Evolutionary conservation across 1,139 yeast species (phyloP).

Genomic region (Protomyces inouyei): DNA sequence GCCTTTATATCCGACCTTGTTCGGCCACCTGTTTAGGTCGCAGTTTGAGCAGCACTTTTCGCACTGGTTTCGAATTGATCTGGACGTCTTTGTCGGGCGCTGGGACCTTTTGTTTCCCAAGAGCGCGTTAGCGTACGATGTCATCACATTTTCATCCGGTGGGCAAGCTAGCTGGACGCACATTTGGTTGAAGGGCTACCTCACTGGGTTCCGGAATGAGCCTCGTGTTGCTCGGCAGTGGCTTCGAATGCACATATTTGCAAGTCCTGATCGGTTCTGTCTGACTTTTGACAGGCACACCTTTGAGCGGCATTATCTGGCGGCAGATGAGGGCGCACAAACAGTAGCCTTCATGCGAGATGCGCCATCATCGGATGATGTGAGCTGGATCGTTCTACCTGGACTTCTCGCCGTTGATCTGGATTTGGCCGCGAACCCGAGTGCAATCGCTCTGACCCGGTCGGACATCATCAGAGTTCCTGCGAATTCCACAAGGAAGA

Average conservation of each 20-base stretch:
- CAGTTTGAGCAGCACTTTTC: background rate
- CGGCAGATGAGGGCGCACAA: conserved; percentile 1
- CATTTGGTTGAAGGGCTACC: conserved; percentile 1
- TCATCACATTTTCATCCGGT: background rate
- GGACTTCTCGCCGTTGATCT: background rate
- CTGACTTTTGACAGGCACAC: background rate
- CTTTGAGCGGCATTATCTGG: background rate
- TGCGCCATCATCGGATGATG: background rate
- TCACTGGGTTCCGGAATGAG: background rate
- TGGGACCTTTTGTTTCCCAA: background rate
- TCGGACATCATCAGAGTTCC: background rate
- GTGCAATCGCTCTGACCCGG: background rate
- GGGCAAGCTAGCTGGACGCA: background rate
- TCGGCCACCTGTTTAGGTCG: background rate
- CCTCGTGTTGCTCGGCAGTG: background rate
- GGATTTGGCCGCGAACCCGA: background rate
- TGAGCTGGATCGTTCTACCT: background rate
- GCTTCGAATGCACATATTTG: background rate
- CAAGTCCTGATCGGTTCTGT: background rate
- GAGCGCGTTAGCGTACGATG: background rate
- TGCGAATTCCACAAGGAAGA: background rate
- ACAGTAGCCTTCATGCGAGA: background rate
- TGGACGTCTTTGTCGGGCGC: background rate
- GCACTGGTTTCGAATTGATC: conserved; percentile 2
- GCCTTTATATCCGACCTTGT: background rate